Evolutionary conservation across 129 eudicot genomes (phyloP).

Genomic region (Helianthus annuus): HanXRQr2.0-SUNRISE NC_035449.2:124404453-124404952

Average conservation of each 20-base stretch:
- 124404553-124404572: too few relatives aligned
- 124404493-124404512: too few relatives aligned
- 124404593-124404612: too few relatives aligned
- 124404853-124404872: constrained; percentile 10
- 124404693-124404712: constrained; percentile 13
- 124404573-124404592: too few relatives aligned
- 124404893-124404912: not conserved
- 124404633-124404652: constrained; percentile 10
- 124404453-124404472: too few relatives aligned
- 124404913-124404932: constrained; percentile 6
- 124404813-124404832: constrained; percentile 11
- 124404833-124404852: constrained; percentile 21
- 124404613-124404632: not conserved
- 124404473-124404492: too few relatives aligned
- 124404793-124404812: constrained; percentile 19
- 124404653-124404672: not conserved
- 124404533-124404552: too few relatives aligned
- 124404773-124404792: constrained; percentile 10
- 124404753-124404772: not conserved
- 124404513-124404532: too few relatives aligned
- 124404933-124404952: constrained; percentile 12
- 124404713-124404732: not conserved
- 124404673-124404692: not conserved
- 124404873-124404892: not conserved
- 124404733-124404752: constrained; percentile 16